A percentile compares a stretch with the other conserved stretches of the same genome.
phyloP scores from a whole-genome alignment of 805 yeast species.

The Starmerella floris region DNA sequence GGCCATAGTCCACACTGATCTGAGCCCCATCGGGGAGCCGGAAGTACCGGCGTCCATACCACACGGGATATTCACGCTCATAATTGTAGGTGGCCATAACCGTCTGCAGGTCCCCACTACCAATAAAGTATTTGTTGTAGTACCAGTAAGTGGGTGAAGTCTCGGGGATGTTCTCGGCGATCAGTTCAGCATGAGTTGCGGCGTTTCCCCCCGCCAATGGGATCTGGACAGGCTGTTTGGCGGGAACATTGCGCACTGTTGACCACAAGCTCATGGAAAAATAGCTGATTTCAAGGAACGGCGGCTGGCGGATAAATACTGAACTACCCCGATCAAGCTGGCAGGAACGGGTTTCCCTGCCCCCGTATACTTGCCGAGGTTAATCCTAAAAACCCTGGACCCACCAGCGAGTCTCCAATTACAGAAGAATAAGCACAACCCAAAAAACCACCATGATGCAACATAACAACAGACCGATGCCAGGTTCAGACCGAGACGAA shows the following conservation, averaged over 20 bases:
- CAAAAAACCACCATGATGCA: too few relatives aligned
- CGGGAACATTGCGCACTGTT: conserved; percentile 9
- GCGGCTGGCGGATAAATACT: too few relatives aligned
- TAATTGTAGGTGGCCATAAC: conserved; percentile 48
- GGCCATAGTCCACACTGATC: conserved; percentile 62
- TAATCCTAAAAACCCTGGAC: too few relatives aligned
- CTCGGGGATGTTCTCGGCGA: conserved; percentile 33
- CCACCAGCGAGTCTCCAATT: too few relatives aligned
- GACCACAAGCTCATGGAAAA: conserved; percentile 18
- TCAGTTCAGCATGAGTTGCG: conserved; percentile 19
- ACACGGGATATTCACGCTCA: conserved; percentile 40
- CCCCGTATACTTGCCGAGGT: too few relatives aligned
- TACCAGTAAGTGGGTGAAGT: conserved; percentile 38
- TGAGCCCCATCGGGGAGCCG: conserved; percentile 55
- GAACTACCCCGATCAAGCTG: too few relatives aligned
- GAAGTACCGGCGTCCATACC: conserved; percentile 67
- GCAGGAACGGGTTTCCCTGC: too few relatives aligned
- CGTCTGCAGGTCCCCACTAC: conserved; percentile 70
- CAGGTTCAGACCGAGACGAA: too few relatives aligned
- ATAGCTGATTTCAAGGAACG: too few relatives aligned
- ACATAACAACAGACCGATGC: too few relatives aligned
- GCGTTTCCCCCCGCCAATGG: conserved; percentile 3
- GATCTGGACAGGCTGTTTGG: conserved; percentile 14
- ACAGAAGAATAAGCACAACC: too few relatives aligned
- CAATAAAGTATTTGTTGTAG: conserved; percentile 47